Conservation (phyloP, 495 filamentous ascomycete genomes). For the Penicillium paxilli region DNA sequence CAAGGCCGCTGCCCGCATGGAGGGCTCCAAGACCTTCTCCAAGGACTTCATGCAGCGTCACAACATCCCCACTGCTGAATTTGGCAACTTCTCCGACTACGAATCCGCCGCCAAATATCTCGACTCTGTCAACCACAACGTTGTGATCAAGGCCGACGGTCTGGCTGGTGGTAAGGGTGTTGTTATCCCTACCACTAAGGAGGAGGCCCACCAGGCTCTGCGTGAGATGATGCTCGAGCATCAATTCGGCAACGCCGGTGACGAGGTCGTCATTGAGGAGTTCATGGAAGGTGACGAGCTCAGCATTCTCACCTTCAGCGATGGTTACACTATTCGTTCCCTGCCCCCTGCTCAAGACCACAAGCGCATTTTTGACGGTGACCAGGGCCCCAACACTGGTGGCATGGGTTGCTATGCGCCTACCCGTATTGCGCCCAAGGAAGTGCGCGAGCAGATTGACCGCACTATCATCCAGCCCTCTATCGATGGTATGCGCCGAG, state of each 20-base stretch:
- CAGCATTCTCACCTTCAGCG: slow-evolving; percentile 86
- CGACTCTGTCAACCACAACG: slow-evolving; percentile 67
- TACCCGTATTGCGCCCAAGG: slow-evolving; percentile 75
- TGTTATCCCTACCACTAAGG: slow-evolving; percentile 75
- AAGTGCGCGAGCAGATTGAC: slow-evolving; percentile 75
- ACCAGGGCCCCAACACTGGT: slow-evolving; percentile 90
- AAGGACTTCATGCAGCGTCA: slow-evolving; percentile 98
- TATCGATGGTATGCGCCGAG: slow-evolving; percentile 81
- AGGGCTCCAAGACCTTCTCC: slow-evolving; percentile 93
- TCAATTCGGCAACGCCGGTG: slow-evolving; percentile 83
- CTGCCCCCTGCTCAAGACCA: slow-evolving; percentile 96
- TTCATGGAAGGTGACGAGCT: slow-evolving; percentile 90
- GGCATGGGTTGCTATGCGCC: slow-evolving; percentile 98
- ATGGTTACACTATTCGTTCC: slow-evolving; percentile 80
- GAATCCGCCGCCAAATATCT: slow-evolving; percentile 74
- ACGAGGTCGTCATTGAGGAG: slow-evolving; percentile 96
- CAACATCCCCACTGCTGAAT: slow-evolving; percentile 85
- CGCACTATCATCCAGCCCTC: slow-evolving; percentile 84
- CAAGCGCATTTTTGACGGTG: slow-evolving; percentile 90
- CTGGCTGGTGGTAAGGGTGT: slow-evolving; percentile 92
- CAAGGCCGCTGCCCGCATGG: slow-evolving; percentile 83
- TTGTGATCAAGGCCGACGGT: slow-evolving; percentile 88
- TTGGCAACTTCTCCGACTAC: slow-evolving; percentile 85
- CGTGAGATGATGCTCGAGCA: slow-evolving; percentile 87
- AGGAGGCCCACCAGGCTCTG: slow-evolving; percentile 79